Conservation (phyloP, 768 basidiomycete genomes). For the Suillus fuscotomentosus region DNA sequence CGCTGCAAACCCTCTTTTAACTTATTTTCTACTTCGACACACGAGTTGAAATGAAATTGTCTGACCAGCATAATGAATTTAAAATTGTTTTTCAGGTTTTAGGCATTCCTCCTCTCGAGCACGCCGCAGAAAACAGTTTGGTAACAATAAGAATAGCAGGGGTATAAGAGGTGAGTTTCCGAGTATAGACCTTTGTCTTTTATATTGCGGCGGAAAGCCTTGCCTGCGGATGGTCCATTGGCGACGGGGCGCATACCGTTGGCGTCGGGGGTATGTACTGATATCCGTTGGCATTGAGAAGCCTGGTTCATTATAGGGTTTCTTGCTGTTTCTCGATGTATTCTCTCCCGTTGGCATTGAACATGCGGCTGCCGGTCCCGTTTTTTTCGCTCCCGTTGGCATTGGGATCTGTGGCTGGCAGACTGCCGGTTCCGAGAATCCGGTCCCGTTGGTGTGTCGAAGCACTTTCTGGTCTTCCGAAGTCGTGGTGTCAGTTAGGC, state of each 20-base stretch:
- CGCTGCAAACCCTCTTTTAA: conserved; percentile 56
- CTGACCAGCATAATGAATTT: neutral
- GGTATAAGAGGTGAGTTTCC: conserved; percentile 52
- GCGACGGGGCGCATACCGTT: neutral
- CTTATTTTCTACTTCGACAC: conserved; percentile 57
- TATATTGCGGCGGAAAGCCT: neutral
- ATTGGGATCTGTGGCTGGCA: neutral
- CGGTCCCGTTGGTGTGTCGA: neutral
- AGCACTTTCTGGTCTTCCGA: neutral
- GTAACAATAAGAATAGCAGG: conserved; percentile 51
- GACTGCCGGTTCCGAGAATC: neutral
- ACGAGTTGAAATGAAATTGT: conserved; percentile 12
- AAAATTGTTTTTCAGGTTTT: conserved; percentile 41
- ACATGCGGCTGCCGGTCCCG: no score
- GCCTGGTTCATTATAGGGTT: neutral
- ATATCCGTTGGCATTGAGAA: neutral
- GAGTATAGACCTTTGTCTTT: neutral
- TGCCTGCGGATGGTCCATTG: neutral
- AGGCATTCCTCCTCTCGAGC: conserved; percentile 72
- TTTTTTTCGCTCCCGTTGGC: neutral
- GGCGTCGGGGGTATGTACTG: neutral
- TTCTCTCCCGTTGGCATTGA: neutral
- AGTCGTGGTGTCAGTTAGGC: neutral
- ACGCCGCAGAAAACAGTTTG: conserved; percentile 51
- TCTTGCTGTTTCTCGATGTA: neutral